These are phyloP conservation scores for Ophiognomonia clavigignenti-juglandacearum DNA, from an alignment of 2,329 filamentous ascomycete species.

Conservation along the genomic window DNA sequence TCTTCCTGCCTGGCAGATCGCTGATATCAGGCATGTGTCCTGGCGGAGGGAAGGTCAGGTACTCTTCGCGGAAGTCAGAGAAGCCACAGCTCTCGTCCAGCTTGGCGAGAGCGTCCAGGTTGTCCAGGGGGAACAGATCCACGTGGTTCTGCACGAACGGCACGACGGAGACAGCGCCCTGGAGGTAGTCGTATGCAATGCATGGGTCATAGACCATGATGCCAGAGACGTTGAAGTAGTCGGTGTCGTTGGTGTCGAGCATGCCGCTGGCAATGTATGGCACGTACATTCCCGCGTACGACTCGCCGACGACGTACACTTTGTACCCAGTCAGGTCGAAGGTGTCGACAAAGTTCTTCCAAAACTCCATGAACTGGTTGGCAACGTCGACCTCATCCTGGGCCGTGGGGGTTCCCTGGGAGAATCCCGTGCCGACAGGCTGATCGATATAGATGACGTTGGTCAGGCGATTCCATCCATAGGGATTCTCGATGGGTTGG, in stretches of 20 bases:
- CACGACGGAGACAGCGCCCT: conserved; percentile 44
- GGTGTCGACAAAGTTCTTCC: conserved; percentile 69
- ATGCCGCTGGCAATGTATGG: conserved; percentile 68
- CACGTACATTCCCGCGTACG: conserved; percentile 63
- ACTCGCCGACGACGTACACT: conserved; percentile 70
- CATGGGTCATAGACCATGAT: conserved; percentile 71
- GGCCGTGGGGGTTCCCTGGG: conserved; percentile 59
- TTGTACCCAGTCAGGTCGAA: conserved; percentile 65
- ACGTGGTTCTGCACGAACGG: conserved; percentile 54
- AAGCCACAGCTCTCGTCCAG: conserved; percentile 57
- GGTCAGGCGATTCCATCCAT: conserved; percentile 66
- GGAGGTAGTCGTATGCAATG: conserved; percentile 46
- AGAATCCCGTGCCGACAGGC: conserved; percentile 64
- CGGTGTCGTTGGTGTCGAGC: conserved; percentile 57
- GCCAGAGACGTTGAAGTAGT: conserved; percentile 61
- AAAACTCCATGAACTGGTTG: conserved; percentile 69
- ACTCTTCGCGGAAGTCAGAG: conserved; percentile 51
- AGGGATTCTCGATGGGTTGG: conserved; percentile 57
- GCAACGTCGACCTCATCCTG: conserved; percentile 64
- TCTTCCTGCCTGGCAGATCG: conserved; percentile 30
- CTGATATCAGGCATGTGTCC: conserved; percentile 48
- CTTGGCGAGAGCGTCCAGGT: conserved; percentile 46
- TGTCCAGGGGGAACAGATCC: conserved; percentile 58
- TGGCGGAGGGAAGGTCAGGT: conserved; percentile 64
- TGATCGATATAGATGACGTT: conserved; percentile 75